A percentile compares a stretch with the other conserved stretches of the same genome.
phyloP scores from a whole-genome alignment of 306 rosid species.

The Prunus armeniaca region DNA sequence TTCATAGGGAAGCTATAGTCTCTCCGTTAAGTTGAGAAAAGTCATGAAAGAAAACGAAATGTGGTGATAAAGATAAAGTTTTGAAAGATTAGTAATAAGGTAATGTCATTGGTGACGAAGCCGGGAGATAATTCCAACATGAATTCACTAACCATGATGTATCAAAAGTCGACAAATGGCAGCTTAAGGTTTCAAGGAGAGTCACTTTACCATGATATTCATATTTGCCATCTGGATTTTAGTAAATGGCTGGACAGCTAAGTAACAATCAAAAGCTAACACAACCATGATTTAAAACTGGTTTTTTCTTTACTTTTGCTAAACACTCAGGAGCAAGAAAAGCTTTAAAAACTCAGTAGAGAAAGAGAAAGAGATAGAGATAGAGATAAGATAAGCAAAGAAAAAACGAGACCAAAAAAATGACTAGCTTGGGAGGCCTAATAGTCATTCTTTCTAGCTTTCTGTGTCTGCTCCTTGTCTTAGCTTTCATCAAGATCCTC shows the following conservation, averaged over 20 bases:
- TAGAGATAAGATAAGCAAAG: background rate
- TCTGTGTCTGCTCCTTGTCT: slow-evolving; percentile 13
- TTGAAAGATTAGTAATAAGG: background rate
- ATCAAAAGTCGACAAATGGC: background rate
- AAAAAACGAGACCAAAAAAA: background rate
- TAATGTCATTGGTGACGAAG: background rate
- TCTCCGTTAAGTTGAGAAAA: background rate
- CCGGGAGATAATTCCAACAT: background rate
- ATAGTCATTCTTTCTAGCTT: background rate
- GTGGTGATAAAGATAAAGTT: background rate
- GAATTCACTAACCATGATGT: too few species aligned
- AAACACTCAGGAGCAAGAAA: background rate
- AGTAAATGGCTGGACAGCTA: too few species aligned
- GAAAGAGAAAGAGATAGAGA: background rate
- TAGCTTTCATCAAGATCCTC: slow-evolving; percentile 3
- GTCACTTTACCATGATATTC: too few species aligned
- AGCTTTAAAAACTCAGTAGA: background rate
- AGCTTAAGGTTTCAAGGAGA: too few species aligned
- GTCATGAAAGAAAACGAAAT: background rate
- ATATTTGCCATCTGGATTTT: too few species aligned
- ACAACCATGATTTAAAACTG: too few species aligned
- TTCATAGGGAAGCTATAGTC: too few species aligned
- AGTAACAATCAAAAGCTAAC: too few species aligned
- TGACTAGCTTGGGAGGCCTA: background rate
- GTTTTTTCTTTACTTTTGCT: background rate